Percentiles rank a stretch among this genome's conserved stretches.
Evolutionary conservation across 352 stramenopile genomes (phyloP).

Genomic region (Paralagenidium karlingii): DNA sequence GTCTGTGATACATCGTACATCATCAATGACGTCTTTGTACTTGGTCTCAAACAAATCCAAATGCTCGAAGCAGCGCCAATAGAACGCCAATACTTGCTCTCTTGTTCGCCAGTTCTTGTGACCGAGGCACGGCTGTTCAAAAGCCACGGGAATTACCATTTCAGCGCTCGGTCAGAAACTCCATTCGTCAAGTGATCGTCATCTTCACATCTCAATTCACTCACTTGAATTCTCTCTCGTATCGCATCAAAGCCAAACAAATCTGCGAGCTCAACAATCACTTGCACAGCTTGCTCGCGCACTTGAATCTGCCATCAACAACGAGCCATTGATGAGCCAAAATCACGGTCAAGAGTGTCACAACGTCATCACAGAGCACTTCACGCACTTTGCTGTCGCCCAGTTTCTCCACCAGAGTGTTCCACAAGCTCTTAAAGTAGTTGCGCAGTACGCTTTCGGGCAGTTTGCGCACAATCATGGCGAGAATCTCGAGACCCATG

Average conservation of each 20-base stretch:
- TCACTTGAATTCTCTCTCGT: slow-evolving; percentile 38
- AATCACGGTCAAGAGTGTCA: background rate
- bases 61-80: slow-evolving; percentile 30
- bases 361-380: background rate
- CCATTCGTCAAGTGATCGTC: background rate
- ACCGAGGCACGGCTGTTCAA: slow-evolving; percentile 14
- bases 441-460: slow-evolving; percentile 24
- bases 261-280: slow-evolving; percentile 47
- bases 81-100: slow-evolving; percentile 33
- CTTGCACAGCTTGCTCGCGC: slow-evolving; percentile 60
- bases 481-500: slow-evolving; percentile 47
- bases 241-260: slow-evolving; percentile 65
- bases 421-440: slow-evolving; percentile 57
- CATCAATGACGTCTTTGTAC: slow-evolving; percentile 43
- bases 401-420: slow-evolving; percentile 49
- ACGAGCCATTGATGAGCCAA: too few relatives aligned
- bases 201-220: slow-evolving; percentile 16
- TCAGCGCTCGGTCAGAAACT: background rate
- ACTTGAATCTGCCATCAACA: slow-evolving; percentile 20
- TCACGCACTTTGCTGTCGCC: slow-evolving; percentile 54
- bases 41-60: slow-evolving; percentile 26
- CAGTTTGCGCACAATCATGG: slow-evolving; percentile 31
- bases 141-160: background rate
- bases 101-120: slow-evolving; percentile 82
- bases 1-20: slow-evolving; percentile 15